Evolutionary conservation across 2,329 filamentous ascomycete genomes (phyloP), one percentile per base, ranked within the genome.

Genomic region (Exophiala oligosperma): DNA sequence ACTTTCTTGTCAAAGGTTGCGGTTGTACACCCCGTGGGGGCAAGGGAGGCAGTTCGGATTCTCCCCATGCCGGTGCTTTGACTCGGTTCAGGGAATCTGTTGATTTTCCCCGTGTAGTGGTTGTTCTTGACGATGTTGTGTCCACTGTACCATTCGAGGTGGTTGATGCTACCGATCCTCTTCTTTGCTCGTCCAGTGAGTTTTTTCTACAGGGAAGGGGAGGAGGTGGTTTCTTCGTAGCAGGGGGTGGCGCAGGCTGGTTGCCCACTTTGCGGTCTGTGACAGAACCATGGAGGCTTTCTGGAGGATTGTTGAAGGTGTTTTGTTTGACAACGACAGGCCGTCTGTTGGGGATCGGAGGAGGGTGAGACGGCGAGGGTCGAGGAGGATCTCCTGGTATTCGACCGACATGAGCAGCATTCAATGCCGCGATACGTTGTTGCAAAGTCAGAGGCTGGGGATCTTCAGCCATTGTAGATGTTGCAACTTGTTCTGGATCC

Each of bases 1-100:
- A 67, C n/a, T 69, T 72, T 67, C 43, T 62, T 54, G 41, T 60
- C 44, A 24, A 41, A 24, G 53, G 54, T 37, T 44, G 54, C 17
- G 44, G 54, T 48, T 51, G 59, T 52, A 29, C 70, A 53, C 73
- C 71, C 65, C 79, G 83, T 1, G 80, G 77, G 49, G 82, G 83
- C 37, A 85, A 72, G 29, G 79, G 74, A 52, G 84, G 84, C 8
- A 86, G 70, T 38, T 78, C 76, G 12, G 77, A 70, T 49, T 82
- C 79, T 59, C 83, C 81, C 72, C 80, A 87, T 48, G 79, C 78
- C 8, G 84, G 84, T 4, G 84, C 81, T 65, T 79, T 78, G 49
- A 81, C 71, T 44, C 74, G 72, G 57, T 72, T 70, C 24, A 70
- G 64, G 38, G 69, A 71, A 24, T 71, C 68, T 24, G 61, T 70